Evolutionary conservation across 176 grass and related monocot genomes (phyloP), one percentile per base, ranked within the genome.

Genomic region (Poa pratensis): DNA sequence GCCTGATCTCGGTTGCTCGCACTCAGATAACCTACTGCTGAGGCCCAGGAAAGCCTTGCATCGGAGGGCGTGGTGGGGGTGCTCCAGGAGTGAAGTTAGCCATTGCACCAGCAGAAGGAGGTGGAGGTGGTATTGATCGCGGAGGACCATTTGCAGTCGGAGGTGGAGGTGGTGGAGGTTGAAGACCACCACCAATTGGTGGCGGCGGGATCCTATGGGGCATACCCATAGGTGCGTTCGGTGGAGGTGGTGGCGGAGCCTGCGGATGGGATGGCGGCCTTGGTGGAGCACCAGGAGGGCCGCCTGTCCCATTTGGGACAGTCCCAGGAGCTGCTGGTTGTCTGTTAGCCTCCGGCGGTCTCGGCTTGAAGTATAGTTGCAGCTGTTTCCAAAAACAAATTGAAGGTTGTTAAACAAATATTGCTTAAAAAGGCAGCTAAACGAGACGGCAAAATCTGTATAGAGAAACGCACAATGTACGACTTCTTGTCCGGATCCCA

Each of bases 401-500:
- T 53, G 30, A 37, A 64, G 28, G 35, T 30, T 76, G 24, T 58
- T 7, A 76, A 43, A 76, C 6, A 37, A 50, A 58, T 42, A 73
- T 45, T 83, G 72, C 43, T 40, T 69, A 51, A 8, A 77, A 75
- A 69, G 60, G 26, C 5, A 84, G 27, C 37, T 49, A 65, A 66
- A 79, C 58, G 7, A 32, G 27, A 82, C 7, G 18, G 72, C 16
- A 70, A 75, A 65, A 49, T 66, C 17, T 67, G 19, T 40, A 65
- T 22, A 35, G 16, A 58, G 5, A 48, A 80, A 87, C 87, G 53
- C 63, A 94, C 96, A 74, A 94, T 86, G 65, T 96, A 99, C 14
- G 87, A 90, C 86, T 98, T 98, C 39, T 93, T 88, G 75, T 99
- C 96, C n/a, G 93, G 96, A 91, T 99, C 96, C 96, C 96, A 99